These are phyloP conservation scores for Phascolomyces articulosus DNA, from an alignment of 371 early-diverging fungal species.

Conservation along the genomic window DNA sequence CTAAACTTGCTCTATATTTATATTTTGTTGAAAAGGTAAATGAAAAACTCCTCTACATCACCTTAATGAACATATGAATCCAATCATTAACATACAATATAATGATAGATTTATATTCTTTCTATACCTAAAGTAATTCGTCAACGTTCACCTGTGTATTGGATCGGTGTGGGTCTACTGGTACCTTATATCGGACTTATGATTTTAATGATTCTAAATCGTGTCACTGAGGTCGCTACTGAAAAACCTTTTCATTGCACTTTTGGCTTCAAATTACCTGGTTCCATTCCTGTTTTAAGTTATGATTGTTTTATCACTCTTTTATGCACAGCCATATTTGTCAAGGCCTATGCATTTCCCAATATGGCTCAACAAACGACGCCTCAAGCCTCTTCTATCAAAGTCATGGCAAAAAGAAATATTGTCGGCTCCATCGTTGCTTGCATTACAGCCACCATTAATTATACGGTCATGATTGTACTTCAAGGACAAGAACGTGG, in stretches of 20 bases:
- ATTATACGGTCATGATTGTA: conserved; percentile 40
- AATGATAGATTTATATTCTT: conserved; percentile 38
- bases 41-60: not conserved
- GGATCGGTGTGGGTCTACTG: conserved; percentile 43
- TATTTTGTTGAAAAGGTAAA: conserved; percentile 53
- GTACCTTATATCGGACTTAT: conserved; percentile 46
- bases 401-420: conserved; percentile 54
- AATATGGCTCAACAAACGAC: conserved; percentile 33
- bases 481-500: conserved; percentile 41
- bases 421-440: conserved; percentile 40
- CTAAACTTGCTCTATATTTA: conserved; percentile 43
- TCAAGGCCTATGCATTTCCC: conserved; percentile 47
- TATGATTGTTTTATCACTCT: conserved; percentile 48
- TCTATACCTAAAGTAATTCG: conserved; percentile 45
- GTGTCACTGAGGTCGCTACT: conserved; percentile 23
- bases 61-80: not conserved
- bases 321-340: conserved; percentile 42
- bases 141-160: conserved; percentile 44
- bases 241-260: conserved; percentile 45
- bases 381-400: conserved; percentile 36
- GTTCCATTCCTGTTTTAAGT: conserved; percentile 44
- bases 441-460: conserved; percentile 35
- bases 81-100: not conserved
- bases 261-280: conserved; percentile 48
- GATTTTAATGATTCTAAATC: conserved; percentile 41